Evolutionary conservation across 1,284 basidiomycete genomes (phyloP), one percentile per base, ranked within the genome.

Genomic region (Leccinum griseonigrum): DNA sequence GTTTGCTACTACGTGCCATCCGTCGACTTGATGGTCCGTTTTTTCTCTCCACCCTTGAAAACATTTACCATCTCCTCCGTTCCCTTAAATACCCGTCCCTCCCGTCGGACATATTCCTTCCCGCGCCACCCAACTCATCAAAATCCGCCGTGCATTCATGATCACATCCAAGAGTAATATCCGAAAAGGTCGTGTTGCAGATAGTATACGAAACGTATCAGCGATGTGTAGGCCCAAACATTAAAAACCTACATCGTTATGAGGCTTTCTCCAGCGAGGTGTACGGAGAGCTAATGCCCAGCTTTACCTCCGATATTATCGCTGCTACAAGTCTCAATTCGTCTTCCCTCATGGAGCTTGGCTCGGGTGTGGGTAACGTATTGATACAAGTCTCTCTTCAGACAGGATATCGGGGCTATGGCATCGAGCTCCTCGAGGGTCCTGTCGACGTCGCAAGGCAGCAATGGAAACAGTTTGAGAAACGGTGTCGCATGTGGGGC

Each of bases 161-260:
- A 87, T 74, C 76, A 52, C 22, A 59, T 43, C 57, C 63, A 11
- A 60, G 13, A 16, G 82, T 80, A 7, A 72, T 91, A 22, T 88
- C 88, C 0, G 77, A 82, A 48, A 78, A 81, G 18, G 82, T 91
- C 8, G 75, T 87, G 14, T 79, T 85, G 76, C 85, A 88, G 29
- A 82, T 92, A 56, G 80, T 91, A 59, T 88, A 91, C 56, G 90
- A 92, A 75, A 88, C 87, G 40, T 92, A 92, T 68, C 90, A 92
- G 68, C 85, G 90, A 32, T 84, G 83, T 26, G 88, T 91, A 2
- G 89, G 89, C 5, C 90, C 90, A 0, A 82, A 88, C 67, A 83
- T 89, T 28, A 79, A 79, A 54, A 80, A 77, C 60, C 79, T 92
- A 51, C 82, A 81, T 65, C 82, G 84, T 62, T 92, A 92, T 69